Conservation (phyloP, 805 yeast genomes). For the Wickerhamomyces bisporus region DNA sequence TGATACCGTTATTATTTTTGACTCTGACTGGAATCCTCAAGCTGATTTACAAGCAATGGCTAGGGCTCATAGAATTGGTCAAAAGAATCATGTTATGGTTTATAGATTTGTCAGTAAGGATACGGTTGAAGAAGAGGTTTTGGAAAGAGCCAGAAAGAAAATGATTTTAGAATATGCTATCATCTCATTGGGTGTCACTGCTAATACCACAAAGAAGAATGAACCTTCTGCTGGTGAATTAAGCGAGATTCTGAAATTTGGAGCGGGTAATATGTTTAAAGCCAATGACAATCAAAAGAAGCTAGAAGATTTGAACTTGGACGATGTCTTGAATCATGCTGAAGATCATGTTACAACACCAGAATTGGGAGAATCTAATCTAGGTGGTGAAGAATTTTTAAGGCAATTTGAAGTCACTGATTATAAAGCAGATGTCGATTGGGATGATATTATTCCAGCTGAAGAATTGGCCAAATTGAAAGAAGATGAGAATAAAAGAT, state of each 20-base stretch:
- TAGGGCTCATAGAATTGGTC: conserved; percentile 99
- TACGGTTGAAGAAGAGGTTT: conserved; percentile 95
- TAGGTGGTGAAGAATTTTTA: conserved; percentile 97
- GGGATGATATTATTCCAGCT: conserved; percentile 99
- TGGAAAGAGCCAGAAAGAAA: conserved; percentile 95
- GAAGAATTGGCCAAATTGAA: conserved; percentile 85
- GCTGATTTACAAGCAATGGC: conserved; percentile 99
- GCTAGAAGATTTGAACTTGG: conserved; percentile 89
- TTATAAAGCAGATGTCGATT: conserved; percentile 94
- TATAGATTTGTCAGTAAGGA: conserved; percentile 97
- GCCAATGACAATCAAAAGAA: conserved; percentile 94
- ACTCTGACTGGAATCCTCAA: conserved; percentile 99
- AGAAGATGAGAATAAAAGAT: conserved; percentile 81
- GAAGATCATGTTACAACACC: conserved; percentile 97
- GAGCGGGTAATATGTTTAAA: conserved; percentile 98
- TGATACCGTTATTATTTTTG: conserved; percentile 96
- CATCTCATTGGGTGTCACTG: conserved; percentile 92
- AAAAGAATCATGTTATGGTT: conserved; percentile 95
- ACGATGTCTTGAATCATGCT: conserved; percentile 93
- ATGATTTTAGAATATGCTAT: conserved; percentile 98
- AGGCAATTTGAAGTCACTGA: conserved; percentile 98
- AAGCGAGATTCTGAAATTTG: conserved; percentile 91
- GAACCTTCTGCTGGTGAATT: conserved; percentile 85
- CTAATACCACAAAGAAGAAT: conserved; percentile 46
- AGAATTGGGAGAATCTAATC: conserved; percentile 92